Base-by-base conservation (phyloP, 495 filamentous ascomycete genomes). In the Aspergillus biplanus region DNA sequence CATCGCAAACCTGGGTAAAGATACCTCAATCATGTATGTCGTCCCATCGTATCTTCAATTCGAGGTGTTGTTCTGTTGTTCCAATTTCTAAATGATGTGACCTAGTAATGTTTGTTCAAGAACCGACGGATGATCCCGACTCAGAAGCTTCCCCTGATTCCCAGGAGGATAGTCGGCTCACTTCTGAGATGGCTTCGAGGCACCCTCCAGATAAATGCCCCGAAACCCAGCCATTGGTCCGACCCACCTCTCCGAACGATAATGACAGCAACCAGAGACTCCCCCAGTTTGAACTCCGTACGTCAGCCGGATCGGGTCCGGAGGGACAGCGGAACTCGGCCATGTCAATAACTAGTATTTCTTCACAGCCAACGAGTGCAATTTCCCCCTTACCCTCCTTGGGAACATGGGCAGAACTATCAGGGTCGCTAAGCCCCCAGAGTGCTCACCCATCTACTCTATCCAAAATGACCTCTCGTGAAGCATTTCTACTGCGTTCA, bases 81-180 rank as follows among this genome's bases (percentile, higher is more conserved):
- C 15, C 4, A 54, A 15, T 7, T 7, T 9, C 59, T 61, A 31
- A 49, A 33, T 7, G 13, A 7, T 49, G 16, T 39, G 54, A 31
- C 42, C 9, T 18, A 77, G 76, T 77, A 50, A 75, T 72, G 16
- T 78, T 78, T 44, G 65, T 77, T 9, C 67, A 69, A 13, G 76
- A 75, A 60, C 44, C 66, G 1, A 65, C 54, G 8, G 71, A 73
- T 13, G 68, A 67, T 13, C 62, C 52, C 6, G 59, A 65, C 32
- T 64, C 56, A 12, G 60, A 69, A 48, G 34, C 35, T 47, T 12
- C 42, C 12, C 32, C 58, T 0, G 49, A 62, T 13, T 31, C 48
- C 27, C 53, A 56, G 5, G 39, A 33, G 7, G 52, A 59, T 6
- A n/a, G 21, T 7, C 50, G 50, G 7, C 52, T 16, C 21, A 4